A percentile compares a stretch with the other conserved stretches of the same genome.
Conservation (phyloP, 192 early-diverging fungal species). For the Martensiomyces pterosporus region DNA sequence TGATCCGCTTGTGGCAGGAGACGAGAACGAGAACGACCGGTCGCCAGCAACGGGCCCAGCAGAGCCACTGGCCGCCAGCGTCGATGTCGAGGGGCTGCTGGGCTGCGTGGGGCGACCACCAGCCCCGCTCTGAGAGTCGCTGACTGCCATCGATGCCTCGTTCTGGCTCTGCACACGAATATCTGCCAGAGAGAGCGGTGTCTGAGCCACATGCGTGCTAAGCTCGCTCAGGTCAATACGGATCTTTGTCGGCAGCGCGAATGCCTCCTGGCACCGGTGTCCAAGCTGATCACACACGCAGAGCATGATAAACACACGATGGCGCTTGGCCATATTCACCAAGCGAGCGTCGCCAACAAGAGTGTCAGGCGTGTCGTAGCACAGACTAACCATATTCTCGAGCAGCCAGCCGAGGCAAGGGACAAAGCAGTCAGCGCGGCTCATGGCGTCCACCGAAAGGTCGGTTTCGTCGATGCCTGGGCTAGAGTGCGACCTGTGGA, state of each 20-base stretch:
- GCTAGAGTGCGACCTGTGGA: slow-evolving; percentile 39
- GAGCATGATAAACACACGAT: slow-evolving; percentile 59
- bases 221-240: slow-evolving; percentile 42
- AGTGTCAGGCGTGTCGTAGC: slow-evolving; percentile 60
- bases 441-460: slow-evolving; percentile 32
- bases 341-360: slow-evolving; percentile 54
- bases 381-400: slow-evolving; percentile 66
- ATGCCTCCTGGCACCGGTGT: slow-evolving; percentile 46
- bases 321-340: slow-evolving; percentile 66
- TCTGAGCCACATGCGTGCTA: slow-evolving; percentile 26
- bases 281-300: slow-evolving; percentile 51
- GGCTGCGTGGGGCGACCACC: not conserved
- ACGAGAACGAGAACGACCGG: slow-evolving; percentile 33
- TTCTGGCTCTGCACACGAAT: slow-evolving; percentile 21
- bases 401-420: slow-evolving; percentile 72
- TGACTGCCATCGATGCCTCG: slow-evolving; percentile 10
- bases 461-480: slow-evolving; percentile 21
- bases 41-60: slow-evolving; percentile 8
- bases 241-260: slow-evolving; percentile 41
- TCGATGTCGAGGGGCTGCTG: not conserved
- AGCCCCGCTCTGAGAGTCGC: not conserved
- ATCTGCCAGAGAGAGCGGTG: slow-evolving; percentile 30
- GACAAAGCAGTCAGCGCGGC: slow-evolving; percentile 50
- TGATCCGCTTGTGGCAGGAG: slow-evolving; percentile 13
- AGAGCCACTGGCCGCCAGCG: not conserved